These are phyloP conservation scores for Penicillium sp. DNA, from an alignment of 2,329 filamentous ascomycete genomes.

Conservation along the genomic window DNA sequence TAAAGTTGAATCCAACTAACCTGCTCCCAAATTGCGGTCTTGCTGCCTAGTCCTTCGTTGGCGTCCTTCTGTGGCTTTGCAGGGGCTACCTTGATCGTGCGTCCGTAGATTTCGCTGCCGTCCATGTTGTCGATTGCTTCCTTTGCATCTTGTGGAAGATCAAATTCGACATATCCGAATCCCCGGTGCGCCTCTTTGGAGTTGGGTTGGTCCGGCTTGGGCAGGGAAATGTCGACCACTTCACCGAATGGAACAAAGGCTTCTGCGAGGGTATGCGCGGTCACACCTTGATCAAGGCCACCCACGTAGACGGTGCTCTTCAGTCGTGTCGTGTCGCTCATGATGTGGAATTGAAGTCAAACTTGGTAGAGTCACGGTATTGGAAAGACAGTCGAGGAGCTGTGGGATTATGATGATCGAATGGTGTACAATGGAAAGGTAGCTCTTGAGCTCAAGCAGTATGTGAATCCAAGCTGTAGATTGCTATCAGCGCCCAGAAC, in stretches of 20 bases:
- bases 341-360: constrained; percentile 42
- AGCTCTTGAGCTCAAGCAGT: not conserved
- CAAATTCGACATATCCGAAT: constrained; percentile 96
- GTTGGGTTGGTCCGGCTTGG: constrained; percentile 81
- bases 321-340: constrained; percentile 80
- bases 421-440: not conserved
- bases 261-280: constrained; percentile 73
- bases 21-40: constrained; percentile 96
- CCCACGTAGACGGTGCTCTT: constrained; percentile 93
- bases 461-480: constrained; percentile 2
- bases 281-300: constrained; percentile 79
- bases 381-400: not conserved
- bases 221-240: constrained; percentile 86
- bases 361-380: too few species aligned
- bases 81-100: constrained; percentile 85
- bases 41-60: constrained; percentile 85
- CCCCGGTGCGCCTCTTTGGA: constrained; percentile 80
- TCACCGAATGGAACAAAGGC: constrained; percentile 97
- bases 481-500: constrained; percentile 6
- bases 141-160: constrained; percentile 79
- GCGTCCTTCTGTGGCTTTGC: constrained; percentile 90
- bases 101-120: constrained; percentile 89
- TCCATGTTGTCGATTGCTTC: constrained; percentile 99
- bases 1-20: constrained; percentile 53
- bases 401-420: not conserved